Evolutionary conservation across 2,329 filamentous ascomycete genomes (phyloP).

Genomic region (Fonsecaea pugnacius): DNA sequence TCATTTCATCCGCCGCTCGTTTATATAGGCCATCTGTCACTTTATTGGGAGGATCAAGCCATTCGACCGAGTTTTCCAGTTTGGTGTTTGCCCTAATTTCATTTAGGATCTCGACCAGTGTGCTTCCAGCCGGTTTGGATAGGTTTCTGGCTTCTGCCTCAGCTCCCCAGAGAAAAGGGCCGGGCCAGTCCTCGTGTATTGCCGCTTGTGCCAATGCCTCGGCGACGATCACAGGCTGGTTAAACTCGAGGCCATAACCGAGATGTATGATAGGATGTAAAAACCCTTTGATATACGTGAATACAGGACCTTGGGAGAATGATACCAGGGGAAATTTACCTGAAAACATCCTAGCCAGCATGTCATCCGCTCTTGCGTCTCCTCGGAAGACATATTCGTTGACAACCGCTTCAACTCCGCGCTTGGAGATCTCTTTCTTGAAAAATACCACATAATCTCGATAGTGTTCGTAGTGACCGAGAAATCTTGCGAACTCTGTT

Average conservation of each 20-base stretch:
- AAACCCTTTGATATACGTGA: slow-evolving; percentile 43
- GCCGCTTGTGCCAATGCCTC: slow-evolving; percentile 74
- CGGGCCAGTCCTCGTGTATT: slow-evolving; percentile 57
- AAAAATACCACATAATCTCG: slow-evolving; percentile 77
- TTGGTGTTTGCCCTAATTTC: slow-evolving; percentile 40
- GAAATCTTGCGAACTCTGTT: slow-evolving; percentile 58
- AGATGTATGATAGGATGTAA: slow-evolving; percentile 79
- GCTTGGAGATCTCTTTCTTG: slow-evolving; percentile 67
- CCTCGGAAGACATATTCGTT: slow-evolving; percentile 67
- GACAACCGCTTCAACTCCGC: slow-evolving; percentile 45
- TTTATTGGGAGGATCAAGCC: no score
- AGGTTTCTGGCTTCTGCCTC: slow-evolving; percentile 53
- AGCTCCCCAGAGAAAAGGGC: slow-evolving; percentile 42
- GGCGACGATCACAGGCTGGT: slow-evolving; percentile 74
- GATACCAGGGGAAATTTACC: slow-evolving; percentile 43
- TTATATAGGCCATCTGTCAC: no score
- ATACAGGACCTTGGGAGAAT: not conserved
- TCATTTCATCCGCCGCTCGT: no score
- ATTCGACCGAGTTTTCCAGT: not conserved
- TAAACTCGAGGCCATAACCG: slow-evolving; percentile 77
- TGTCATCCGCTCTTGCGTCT: slow-evolving; percentile 66
- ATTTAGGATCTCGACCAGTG: slow-evolving; percentile 64
- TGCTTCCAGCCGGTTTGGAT: slow-evolving; percentile 24
- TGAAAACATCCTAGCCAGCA: slow-evolving; percentile 71
- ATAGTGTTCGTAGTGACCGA: slow-evolving; percentile 70